Percentiles rank a stretch among this genome's conserved stretches.
phyloP scores from a whole-genome alignment of 345 rosid species.

The Clausena lansium region DNA sequence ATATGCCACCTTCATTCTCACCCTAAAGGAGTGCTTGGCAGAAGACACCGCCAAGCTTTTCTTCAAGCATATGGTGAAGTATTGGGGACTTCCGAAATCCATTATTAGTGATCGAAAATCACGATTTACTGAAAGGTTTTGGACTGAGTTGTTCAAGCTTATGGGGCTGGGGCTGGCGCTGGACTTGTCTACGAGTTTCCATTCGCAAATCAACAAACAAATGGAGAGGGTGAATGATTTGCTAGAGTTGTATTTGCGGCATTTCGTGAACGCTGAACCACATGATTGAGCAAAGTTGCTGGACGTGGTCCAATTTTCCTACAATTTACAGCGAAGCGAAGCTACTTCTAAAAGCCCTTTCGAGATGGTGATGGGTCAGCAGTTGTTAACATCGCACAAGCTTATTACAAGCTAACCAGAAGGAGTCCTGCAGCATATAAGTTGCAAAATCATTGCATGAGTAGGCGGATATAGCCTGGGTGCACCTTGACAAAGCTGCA shows the following conservation, averaged over 20 bases:
- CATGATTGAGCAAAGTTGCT: not conserved
- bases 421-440: not conserved
- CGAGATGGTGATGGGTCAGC: not conserved
- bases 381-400: not conserved
- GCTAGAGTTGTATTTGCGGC: not conserved
- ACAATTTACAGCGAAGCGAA: not conserved
- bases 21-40: not conserved
- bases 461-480: not conserved
- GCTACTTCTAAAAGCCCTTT: fast-evolving
- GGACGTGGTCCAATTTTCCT: conserved; percentile 1
- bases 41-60: not conserved
- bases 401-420: fast-evolving
- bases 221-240: conserved; percentile 1
- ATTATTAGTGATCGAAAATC: not conserved
- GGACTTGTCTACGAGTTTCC: not conserved
- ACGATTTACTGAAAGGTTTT: not conserved
- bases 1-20: not conserved
- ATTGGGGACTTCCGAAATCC: not conserved
- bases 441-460: not conserved
- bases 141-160: not conserved
- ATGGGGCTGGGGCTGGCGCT: not conserved
- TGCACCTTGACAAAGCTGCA: not conserved
- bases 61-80: conserved; percentile 11
- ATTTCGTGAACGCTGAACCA: not conserved
- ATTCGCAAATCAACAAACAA: not conserved